phyloP scores from a whole-genome alignment of 129 eudicot species.

The Lactuca sativa region DNA sequence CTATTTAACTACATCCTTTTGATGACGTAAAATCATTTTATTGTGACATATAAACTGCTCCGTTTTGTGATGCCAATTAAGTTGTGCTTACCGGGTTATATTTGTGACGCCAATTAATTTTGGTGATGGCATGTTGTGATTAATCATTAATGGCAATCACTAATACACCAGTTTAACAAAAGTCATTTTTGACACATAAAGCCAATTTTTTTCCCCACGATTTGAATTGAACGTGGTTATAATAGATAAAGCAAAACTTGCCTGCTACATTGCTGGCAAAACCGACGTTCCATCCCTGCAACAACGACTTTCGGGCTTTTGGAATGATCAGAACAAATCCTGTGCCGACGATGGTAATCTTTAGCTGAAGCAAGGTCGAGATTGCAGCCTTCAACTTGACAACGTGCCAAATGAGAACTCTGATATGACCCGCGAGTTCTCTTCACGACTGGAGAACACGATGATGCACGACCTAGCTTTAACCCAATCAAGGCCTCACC shows the following conservation, averaged over 20 bases:
- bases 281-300: slow-evolving; percentile 57
- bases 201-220: background rate
- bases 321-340: slow-evolving; percentile 53
- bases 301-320: slow-evolving; percentile 57
- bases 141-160: background rate
- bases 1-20: too few species aligned
- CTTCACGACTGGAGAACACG: slow-evolving; percentile 24
- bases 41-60: too few species aligned
- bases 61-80: background rate
- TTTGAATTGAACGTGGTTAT: background rate
- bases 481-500: slow-evolving; percentile 35
- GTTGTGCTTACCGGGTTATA: background rate
- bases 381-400: slow-evolving; percentile 68
- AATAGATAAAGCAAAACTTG: background rate
- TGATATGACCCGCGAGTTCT: slow-evolving; percentile 32
- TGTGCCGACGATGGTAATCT: slow-evolving; percentile 58
- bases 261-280: slow-evolving; percentile 82
- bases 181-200: background rate
- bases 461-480: slow-evolving; percentile 27
- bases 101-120: too few species aligned
- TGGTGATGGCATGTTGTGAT: background rate
- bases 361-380: slow-evolving; percentile 53
- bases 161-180: background rate
- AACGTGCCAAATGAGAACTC: slow-evolving; percentile 30
- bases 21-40: background rate